These are phyloP conservation scores for Calophaca sinica DNA, from an alignment of 306 rosid species.

Conservation along the genomic window DNA sequence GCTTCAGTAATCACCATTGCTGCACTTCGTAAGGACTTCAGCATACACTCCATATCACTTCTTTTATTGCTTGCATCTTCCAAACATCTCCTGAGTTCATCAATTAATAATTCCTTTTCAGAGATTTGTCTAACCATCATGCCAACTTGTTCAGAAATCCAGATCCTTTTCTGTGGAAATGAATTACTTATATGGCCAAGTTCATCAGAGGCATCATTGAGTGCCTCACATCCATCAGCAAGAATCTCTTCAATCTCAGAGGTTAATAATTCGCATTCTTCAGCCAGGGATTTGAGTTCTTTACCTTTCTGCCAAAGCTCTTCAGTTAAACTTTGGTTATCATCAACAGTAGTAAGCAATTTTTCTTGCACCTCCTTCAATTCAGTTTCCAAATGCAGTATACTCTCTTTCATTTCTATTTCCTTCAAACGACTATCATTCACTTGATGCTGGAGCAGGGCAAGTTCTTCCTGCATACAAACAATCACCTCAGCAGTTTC, in stretches of 20 bases:
- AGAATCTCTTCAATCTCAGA: constrained; percentile 87
- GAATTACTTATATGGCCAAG: constrained; percentile 70
- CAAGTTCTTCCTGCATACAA: constrained; percentile 95
- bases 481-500: constrained; percentile 97
- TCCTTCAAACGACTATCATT: constrained; percentile 71
- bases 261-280: constrained; percentile 75
- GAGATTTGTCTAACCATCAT: constrained; percentile 64
- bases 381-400: constrained; percentile 63
- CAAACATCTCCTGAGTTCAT: constrained; percentile 77
- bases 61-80: constrained; percentile 90
- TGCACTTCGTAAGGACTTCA: constrained; percentile 91
- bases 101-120: constrained; percentile 83
- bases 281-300: constrained; percentile 61
- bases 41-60: constrained; percentile 84
- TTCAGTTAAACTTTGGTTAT: constrained; percentile 61
- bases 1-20: constrained; percentile 81
- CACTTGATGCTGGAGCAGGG: constrained; percentile 73
- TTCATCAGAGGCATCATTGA: constrained; percentile 74
- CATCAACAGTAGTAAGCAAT: constrained; percentile 50
- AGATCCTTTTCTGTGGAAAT: constrained; percentile 84
- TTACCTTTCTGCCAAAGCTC: constrained; percentile 65
- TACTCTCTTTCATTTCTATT: constrained; percentile 68
- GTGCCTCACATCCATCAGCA: constrained; percentile 68
- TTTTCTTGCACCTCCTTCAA: constrained; percentile 66
- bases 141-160: constrained; percentile 91